phyloP scores from a whole-genome alignment of 202 grass and related monocot species.

The Digitaria exilis region DNA sequence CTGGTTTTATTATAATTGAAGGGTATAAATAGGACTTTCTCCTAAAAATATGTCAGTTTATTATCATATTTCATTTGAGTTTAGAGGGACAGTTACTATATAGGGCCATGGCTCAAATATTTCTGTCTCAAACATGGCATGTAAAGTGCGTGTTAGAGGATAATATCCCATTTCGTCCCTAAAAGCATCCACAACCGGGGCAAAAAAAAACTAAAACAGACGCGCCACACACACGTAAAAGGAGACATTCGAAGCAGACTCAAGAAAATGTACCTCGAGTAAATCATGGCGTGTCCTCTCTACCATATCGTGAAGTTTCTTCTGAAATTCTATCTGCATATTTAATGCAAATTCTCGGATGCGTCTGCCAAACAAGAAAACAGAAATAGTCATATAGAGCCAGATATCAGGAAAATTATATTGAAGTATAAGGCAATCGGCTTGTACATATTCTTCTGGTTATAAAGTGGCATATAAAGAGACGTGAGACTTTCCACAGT shows the following conservation, averaged over 20 bases:
- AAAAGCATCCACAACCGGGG: too few relatives aligned
- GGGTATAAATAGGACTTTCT: too few relatives aligned
- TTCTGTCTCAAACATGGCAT: too few relatives aligned
- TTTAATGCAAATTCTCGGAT: slow-evolving; percentile 18
- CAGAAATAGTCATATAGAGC: background rate
- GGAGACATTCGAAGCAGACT: background rate
- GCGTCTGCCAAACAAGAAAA: slow-evolving; percentile 3
- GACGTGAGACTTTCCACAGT: background rate
- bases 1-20: too few relatives aligned
- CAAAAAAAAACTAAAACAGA: too few relatives aligned
- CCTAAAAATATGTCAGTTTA: too few relatives aligned
- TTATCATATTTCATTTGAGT: too few relatives aligned
- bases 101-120: too few relatives aligned
- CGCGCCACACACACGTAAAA: background rate
- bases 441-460: background rate
- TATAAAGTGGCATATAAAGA: background rate
- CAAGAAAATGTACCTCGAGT: background rate
- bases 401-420: background rate
- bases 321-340: slow-evolving; percentile 9
- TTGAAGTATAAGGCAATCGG: background rate
- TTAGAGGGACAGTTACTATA: too few relatives aligned
- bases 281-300: background rate
- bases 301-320: slow-evolving; percentile 28
- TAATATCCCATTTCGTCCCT: too few relatives aligned
- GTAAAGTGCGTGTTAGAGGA: too few relatives aligned